A percentile compares a stretch with the other conserved stretches of the same genome.
phyloP scores from a whole-genome alignment of 305 asterid genomes.

The Fraxinus ornus region DNA sequence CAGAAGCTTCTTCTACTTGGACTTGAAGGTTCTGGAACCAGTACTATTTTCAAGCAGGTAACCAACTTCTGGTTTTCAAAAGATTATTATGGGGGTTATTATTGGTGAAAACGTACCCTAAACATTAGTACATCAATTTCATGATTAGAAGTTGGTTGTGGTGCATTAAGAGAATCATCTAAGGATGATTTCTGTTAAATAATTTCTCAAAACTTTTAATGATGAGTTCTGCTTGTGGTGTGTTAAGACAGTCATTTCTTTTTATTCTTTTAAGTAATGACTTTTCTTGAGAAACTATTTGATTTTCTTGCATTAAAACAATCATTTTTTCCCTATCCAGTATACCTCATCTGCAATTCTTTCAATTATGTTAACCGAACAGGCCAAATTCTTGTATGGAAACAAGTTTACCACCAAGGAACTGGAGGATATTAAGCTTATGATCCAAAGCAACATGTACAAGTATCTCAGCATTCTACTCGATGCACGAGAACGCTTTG shows the following conservation, averaged over 20 bases:
- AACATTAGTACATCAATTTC: background rate
- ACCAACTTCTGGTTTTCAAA: background rate
- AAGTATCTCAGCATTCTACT: slow-evolving; percentile 88
- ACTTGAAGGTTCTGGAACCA: slow-evolving; percentile 84
- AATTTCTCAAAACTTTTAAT: no score
- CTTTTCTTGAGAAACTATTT: no score
- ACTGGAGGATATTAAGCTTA: slow-evolving; percentile 84
- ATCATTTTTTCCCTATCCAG: background rate
- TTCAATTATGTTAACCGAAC: slow-evolving; percentile 8
- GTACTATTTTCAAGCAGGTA: slow-evolving; percentile 97
- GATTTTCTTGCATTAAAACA: background rate
- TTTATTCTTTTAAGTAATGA: background rate
- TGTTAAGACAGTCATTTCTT: background rate
- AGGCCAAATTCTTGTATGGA: slow-evolving; percentile 88
- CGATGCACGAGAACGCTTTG: slow-evolving; percentile 92
- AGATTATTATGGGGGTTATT: background rate
- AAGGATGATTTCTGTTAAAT: slow-evolving; percentile 20
- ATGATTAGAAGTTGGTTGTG: slow-evolving; percentile 1
- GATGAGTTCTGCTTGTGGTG: slow-evolving; percentile 33
- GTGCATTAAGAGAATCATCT: background rate
- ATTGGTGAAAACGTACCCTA: background rate
- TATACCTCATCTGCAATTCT: background rate
- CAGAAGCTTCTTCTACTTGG: slow-evolving; percentile 91
- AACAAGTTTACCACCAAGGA: slow-evolving; percentile 72
- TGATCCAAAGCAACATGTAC: slow-evolving; percentile 97